phyloP scores from a whole-genome alignment of 2,329 filamentous ascomycete species.

The Hypocreales sp. region DNA sequence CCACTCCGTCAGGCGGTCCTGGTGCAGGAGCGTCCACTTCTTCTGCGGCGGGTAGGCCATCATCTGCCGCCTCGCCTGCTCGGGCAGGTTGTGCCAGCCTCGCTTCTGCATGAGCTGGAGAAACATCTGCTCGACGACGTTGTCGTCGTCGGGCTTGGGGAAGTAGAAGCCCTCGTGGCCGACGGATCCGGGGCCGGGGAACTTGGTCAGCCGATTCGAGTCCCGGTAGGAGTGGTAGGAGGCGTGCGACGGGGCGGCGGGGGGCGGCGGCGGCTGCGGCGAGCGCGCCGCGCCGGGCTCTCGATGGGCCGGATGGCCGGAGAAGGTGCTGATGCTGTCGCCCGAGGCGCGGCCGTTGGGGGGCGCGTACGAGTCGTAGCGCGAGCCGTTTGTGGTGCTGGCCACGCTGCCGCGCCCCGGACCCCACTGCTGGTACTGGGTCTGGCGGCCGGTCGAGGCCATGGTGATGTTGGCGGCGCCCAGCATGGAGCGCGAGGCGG shows the following conservation, averaged over 20 bases:
- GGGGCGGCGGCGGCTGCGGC: slow-evolving; percentile 31
- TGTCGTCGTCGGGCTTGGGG: slow-evolving; percentile 62
- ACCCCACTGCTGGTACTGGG: slow-evolving; percentile 67
- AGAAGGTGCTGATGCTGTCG: slow-evolving; percentile 39
- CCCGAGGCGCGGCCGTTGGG: slow-evolving; percentile 40
- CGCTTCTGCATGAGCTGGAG: slow-evolving; percentile 90
- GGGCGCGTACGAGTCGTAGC: slow-evolving; percentile 48
- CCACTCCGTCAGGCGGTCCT: slow-evolving; percentile 84
- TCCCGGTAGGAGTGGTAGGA: slow-evolving; percentile 34
- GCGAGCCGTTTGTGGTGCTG: slow-evolving; percentile 32
- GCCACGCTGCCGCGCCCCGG: slow-evolving; percentile 37
- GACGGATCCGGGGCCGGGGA: slow-evolving; percentile 19
- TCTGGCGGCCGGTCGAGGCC: slow-evolving; percentile 54
- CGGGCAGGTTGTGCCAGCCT: slow-evolving; percentile 92
- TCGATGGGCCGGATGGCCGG: slow-evolving; percentile 35
- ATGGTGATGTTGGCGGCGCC: slow-evolving; percentile 45
- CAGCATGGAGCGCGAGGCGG: not conserved
- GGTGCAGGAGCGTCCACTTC: slow-evolving; percentile 95
- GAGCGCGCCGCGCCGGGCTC: slow-evolving; percentile 17
- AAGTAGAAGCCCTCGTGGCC: slow-evolving; percentile 42
- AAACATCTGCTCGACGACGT: slow-evolving; percentile 81
- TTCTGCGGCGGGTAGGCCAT: slow-evolving; percentile 84
- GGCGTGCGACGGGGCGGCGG: slow-evolving; percentile 37
- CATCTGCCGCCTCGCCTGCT: slow-evolving; percentile 92
- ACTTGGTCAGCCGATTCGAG: slow-evolving; percentile 41